Conservation (phyloP, 495 filamentous ascomycete species). For the Tuber microsphaerosporum region DNA sequence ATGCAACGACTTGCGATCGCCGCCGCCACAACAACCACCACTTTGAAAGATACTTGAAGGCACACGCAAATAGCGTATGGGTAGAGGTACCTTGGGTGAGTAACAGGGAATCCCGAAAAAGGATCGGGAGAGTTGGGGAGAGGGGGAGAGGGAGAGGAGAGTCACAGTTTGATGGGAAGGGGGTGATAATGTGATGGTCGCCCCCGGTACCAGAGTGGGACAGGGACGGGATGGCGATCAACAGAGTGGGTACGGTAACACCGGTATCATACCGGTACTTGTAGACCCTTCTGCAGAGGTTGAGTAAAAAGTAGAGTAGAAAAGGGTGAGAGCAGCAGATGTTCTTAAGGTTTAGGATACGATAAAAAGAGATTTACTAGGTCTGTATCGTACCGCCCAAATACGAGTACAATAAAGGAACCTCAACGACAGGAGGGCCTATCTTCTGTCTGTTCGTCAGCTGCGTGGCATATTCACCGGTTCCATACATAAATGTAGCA, state of each 20-base stretch:
- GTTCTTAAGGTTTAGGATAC: neutral
- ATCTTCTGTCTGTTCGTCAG: neutral
- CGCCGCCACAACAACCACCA: neutral
- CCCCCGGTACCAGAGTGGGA: neutral
- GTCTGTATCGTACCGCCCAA: neutral
- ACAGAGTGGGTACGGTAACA: neutral
- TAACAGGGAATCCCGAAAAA: neutral
- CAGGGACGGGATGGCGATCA: neutral
- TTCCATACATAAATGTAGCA: neutral
- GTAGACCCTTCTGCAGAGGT: neutral
- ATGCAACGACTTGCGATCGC: neutral
- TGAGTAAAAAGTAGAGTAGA: neutral
- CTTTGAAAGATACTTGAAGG: neutral
- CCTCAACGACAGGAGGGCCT: neutral
- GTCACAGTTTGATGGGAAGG: no score
- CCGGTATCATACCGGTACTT: neutral
- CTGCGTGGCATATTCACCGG: neutral
- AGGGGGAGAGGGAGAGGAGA: no score
- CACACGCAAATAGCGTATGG: neutral
- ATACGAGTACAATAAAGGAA: neutral
- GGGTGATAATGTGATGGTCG: neutral
- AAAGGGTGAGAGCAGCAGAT: neutral
- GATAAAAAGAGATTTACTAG: neutral
- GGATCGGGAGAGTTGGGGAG: neutral
- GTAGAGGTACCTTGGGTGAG: neutral